These are phyloP conservation scores for Suillus subalutaceus DNA, from an alignment of 768 basidiomycete species.

Conservation along the genomic window DNA sequence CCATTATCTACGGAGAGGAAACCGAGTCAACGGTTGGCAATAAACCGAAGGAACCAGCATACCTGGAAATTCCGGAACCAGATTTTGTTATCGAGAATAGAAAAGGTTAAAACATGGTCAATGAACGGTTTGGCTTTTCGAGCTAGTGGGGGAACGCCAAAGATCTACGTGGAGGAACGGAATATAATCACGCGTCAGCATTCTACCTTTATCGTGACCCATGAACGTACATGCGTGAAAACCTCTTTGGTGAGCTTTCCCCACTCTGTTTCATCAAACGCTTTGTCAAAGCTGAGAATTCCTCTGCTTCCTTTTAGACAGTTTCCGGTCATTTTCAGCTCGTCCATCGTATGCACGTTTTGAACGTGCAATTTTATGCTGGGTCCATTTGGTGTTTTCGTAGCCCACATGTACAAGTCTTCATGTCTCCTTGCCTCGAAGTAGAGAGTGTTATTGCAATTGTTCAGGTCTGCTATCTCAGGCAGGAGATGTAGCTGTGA, in stretches of 20 bases:
- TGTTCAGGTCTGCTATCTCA: conserved; percentile 95
- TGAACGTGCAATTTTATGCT: conserved; percentile 97
- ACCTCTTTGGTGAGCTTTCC: conserved; percentile 88
- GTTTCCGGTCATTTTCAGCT: conserved; percentile 99
- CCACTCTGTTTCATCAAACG: conserved; percentile 89
- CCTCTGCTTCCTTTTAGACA: conserved; percentile 96
- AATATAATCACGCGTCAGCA: conserved; percentile 7
- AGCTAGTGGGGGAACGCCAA: conserved; percentile 90
- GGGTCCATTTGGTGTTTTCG: conserved; percentile 96
- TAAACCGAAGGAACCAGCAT: conserved; percentile 20
- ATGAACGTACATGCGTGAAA: conserved; percentile 78
- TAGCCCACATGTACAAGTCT: conserved; percentile 95
- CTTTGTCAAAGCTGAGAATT: conserved; percentile 87
- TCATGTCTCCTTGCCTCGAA: conserved; percentile 96
- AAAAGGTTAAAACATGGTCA: conserved; percentile 97
- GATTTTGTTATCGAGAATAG: conserved; percentile 91
- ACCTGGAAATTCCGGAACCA: conserved; percentile 99
- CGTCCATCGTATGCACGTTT: conserved; percentile 99
- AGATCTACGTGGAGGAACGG: conserved; percentile 62
- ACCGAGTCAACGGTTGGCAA: not conserved
- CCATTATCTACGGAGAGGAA: conserved; percentile 66
- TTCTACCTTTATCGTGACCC: not conserved
- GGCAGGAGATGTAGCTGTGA: conserved; percentile 90
- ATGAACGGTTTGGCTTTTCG: conserved; percentile 95
- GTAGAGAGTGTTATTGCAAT: conserved; percentile 97